Base-by-base conservation (phyloP, 192 early-diverging fungal genomes). In the Funneliformis mosseae region DNA sequence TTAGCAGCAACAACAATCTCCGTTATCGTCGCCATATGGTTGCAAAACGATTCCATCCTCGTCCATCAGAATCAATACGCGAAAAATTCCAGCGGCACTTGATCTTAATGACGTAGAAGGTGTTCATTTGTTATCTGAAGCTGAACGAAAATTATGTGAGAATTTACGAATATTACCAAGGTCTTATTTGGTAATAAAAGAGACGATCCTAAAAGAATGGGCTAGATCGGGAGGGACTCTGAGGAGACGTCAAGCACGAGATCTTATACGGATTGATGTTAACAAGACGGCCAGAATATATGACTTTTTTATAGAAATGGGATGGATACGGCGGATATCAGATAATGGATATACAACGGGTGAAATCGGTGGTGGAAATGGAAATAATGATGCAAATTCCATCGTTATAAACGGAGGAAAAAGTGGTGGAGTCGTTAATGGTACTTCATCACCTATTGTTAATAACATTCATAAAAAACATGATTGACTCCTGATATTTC, bases 141-240 rank as follows among this genome's bases (percentile, higher is more conserved):
- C 90, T 69, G 98, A 99, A 82, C 91, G 93, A 77, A 85, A 88
- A 9, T 80, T 99, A 38, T 99, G 98, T 83, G 88, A 91, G 42
- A 90, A 86, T 8, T 83, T 99, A 64, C 92, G 96, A 43, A 91
- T 99, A 45, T 90, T 96, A 70, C 96, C 97, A 6, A 87, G 91
- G 27, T 92, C 97, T 8, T 99, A 99, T 74, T 83, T 98, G 67
- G 92, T 92, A 38, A 95, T 97, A 86, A 99, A 99, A 84, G 97
- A 97, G 62, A 91, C 93, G 7, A 87, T 98, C 64, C 84, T 99
- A 46, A 89, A 92, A 38, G 95, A 97, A 78, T 96, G 95, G 81
- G 94, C 92, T 8, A 90, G 89, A 25, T 81, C 84, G 9, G 87
- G 84, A 10, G 96, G 96, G 9, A 74, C 67, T 5, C 85, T 99